Evolutionary conservation across 352 stramenopile genomes (phyloP).

Genomic region (Globisporangium lucens): DNA sequence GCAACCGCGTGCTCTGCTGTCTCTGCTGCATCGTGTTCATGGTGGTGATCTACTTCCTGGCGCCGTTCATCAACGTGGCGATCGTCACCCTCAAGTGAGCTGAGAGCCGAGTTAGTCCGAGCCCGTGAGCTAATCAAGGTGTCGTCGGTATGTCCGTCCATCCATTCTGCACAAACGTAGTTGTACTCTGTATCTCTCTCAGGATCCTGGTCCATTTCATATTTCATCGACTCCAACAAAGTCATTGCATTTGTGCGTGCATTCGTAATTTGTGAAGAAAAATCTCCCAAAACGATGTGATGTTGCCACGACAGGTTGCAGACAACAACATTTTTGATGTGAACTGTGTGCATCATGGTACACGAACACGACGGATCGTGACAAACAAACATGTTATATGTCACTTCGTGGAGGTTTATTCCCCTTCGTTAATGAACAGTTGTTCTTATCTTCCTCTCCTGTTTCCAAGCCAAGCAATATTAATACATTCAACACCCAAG

Average conservation of each 20-base stretch:
- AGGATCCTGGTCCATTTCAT: not conserved
- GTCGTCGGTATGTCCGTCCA: not conserved
- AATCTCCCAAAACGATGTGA: not conserved
- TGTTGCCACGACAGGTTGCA: too few relatives aligned
- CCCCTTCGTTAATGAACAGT: too few relatives aligned
- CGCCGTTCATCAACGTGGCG: slow-evolving; percentile 80
- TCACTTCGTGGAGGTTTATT: too few relatives aligned
- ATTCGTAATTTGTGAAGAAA: not conserved
- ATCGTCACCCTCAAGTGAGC: slow-evolving; percentile 62
- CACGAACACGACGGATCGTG: too few relatives aligned
- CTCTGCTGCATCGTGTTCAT: slow-evolving; percentile 85
- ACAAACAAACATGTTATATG: too few relatives aligned
- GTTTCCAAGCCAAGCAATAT: not conserved
- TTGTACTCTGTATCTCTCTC: slow-evolving; percentile 1
- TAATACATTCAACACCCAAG: not conserved
- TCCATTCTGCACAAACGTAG: not conserved
- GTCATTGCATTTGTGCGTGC: not conserved
- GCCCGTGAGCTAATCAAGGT: not conserved
- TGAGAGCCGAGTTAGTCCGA: not conserved
- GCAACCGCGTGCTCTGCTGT: slow-evolving; percentile 80
- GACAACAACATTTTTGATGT: too few relatives aligned
- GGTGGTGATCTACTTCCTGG: slow-evolving; percentile 84
- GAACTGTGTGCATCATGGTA: too few relatives aligned
- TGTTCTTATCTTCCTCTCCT: too few relatives aligned
- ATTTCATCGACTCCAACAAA: too few relatives aligned